Conservation (phyloP, 305 asterid genomes). For the Fraxinus latifolia region DNA sequence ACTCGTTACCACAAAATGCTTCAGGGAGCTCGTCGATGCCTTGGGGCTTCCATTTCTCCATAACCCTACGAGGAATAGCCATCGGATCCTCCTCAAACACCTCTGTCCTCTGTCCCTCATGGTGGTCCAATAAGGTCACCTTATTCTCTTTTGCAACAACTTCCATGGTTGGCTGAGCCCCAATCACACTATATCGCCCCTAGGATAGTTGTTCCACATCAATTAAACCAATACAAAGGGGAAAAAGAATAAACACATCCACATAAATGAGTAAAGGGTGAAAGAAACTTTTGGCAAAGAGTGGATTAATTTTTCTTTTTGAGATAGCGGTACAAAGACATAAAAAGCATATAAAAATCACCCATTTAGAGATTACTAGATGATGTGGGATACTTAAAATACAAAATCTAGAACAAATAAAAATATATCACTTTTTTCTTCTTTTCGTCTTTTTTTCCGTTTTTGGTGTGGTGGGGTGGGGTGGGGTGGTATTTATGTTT, state of each 20-base stretch:
- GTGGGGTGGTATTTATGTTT: not conserved
- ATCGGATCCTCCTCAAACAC: slow-evolving; percentile 85
- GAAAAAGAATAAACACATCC: slow-evolving; percentile 1
- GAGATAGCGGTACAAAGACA: not conserved
- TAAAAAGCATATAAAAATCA: not conserved
- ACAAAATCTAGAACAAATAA: not conserved
- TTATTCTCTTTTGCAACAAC: slow-evolving; percentile 77
- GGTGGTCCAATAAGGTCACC: slow-evolving; percentile 85
- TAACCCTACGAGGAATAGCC: slow-evolving; percentile 73
- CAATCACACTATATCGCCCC: slow-evolving; percentile 95
- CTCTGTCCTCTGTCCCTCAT: slow-evolving; percentile 48
- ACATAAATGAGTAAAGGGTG: not conserved
- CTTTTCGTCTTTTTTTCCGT: not conserved
- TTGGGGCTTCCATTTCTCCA: slow-evolving; percentile 94
- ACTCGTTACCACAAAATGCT: slow-evolving; percentile 74
- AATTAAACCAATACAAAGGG: slow-evolving; percentile 22
- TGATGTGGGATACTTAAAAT: not conserved
- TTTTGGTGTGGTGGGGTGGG: not conserved
- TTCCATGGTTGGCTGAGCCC: slow-evolving; percentile 98
- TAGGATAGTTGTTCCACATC: slow-evolving; percentile 37
- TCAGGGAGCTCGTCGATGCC: slow-evolving; percentile 91
- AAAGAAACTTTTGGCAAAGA: slow-evolving; percentile 1
- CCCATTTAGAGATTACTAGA: not conserved
- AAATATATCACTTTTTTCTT: not conserved
- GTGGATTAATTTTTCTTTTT: not conserved